These are phyloP conservation scores for Penicillium decumbens DNA, from an alignment of 2,329 filamentous ascomycete genomes.

Conservation along the genomic window DNA sequence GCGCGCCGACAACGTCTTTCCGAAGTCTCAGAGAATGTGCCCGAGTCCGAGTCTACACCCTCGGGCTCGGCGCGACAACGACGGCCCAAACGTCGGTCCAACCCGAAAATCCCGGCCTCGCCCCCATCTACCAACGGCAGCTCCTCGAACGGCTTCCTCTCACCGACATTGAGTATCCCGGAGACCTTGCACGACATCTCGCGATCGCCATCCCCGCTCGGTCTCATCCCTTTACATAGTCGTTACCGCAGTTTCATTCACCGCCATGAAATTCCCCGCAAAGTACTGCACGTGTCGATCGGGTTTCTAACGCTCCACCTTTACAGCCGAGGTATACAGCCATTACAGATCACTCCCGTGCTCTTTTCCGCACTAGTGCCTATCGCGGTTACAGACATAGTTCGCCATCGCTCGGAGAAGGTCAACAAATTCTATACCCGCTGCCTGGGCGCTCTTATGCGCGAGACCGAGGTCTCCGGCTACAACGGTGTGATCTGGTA, in stretches of 20 bases:
- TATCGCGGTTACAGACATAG: conserved; percentile 73
- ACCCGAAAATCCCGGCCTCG: conserved; percentile 41
- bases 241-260: conserved; percentile 90
- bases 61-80: conserved; percentile 49
- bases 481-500: conserved; percentile 99
- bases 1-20: conserved; percentile 53
- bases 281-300: conserved; percentile 89
- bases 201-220: conserved; percentile 84
- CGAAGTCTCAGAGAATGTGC: conserved; percentile 43
- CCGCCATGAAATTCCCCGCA: conserved; percentile 93
- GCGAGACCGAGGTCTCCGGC: conserved; percentile 86
- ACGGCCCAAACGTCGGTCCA: conserved; percentile 33
- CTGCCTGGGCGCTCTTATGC: conserved; percentile 84
- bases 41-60: conserved; percentile 18
- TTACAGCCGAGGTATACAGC: conserved; percentile 74
- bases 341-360: conserved; percentile 72
- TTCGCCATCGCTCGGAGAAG: conserved; percentile 74
- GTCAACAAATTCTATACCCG: conserved; percentile 86
- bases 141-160: conserved; percentile 37
- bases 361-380: conserved; percentile 77
- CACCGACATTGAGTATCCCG: conserved; percentile 44
- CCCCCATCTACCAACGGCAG: conserved; percentile 37
- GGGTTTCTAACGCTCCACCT: conserved; percentile 88
- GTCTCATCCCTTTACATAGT: conserved; percentile 89
- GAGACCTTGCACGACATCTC: conserved; percentile 85